These are phyloP conservation scores for Diaporthe helianthi DNA, from an alignment of 2,329 filamentous ascomycete genomes.

Conservation along the genomic window DNA sequence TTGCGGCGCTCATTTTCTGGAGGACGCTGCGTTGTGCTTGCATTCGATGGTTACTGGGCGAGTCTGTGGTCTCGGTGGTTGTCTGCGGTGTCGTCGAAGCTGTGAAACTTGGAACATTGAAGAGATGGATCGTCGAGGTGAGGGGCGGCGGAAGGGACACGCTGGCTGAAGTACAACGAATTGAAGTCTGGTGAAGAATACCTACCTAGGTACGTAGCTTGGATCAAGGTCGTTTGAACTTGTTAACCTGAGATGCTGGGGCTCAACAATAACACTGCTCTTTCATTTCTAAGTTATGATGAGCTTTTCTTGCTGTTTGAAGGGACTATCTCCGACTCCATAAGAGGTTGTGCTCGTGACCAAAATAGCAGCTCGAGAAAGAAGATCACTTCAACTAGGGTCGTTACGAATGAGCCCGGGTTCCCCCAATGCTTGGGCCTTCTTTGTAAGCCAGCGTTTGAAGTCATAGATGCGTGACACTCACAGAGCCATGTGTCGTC, in stretches of 20 bases:
- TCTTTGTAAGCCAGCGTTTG: background rate
- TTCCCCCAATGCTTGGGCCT: too few species aligned
- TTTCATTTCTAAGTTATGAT: background rate
- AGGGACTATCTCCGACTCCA: too few species aligned
- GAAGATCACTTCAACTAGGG: too few species aligned
- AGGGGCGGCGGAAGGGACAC: background rate
- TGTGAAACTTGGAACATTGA: too few species aligned
- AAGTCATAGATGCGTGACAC: background rate
- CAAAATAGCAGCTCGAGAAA: too few species aligned
- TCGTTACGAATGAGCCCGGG: too few species aligned
- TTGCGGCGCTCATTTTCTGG: background rate
- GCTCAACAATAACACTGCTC: background rate
- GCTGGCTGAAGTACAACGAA: conserved; percentile 17
- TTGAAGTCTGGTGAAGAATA: conserved; percentile 26
- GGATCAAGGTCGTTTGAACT: background rate
- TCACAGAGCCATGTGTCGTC: background rate
- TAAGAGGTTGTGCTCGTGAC: too few species aligned
- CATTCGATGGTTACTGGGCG: background rate
- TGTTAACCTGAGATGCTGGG: too few species aligned
- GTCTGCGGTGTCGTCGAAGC: conserved; percentile 3
- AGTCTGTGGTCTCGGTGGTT: background rate
- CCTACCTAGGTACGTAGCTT: too few species aligned
- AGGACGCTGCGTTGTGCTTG: background rate
- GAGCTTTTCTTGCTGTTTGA: too few species aligned
- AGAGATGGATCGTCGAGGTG: background rate